Conservation (phyloP, 164 flowering plant species). For the Euptelea pleiosperma region DNA sequence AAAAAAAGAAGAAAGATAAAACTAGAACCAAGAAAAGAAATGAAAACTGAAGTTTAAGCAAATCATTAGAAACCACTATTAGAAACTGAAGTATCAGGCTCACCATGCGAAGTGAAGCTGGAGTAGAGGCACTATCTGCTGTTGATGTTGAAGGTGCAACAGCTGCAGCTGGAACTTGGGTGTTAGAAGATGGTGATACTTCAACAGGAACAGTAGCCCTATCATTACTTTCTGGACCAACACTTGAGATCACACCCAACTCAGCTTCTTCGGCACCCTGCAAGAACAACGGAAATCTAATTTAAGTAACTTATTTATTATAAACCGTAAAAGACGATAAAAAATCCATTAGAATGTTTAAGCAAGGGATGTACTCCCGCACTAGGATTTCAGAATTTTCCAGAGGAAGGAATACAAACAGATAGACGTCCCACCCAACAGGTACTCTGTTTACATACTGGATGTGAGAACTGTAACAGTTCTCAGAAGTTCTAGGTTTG, state of each 20-base stretch:
- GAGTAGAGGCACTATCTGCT: conserved; percentile 54
- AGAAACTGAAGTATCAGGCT: background rate
- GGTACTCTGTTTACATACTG: too few species aligned
- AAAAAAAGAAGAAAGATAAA: background rate
- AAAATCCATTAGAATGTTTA: too few species aligned
- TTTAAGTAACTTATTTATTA: background rate
- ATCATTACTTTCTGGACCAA: conserved; percentile 45
- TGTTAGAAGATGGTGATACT: conserved; percentile 44
- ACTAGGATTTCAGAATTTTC: too few species aligned
- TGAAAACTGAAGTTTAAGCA: background rate
- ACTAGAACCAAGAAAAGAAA: background rate
- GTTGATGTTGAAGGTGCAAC: conserved; percentile 38
- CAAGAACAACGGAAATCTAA: conserved; percentile 8
- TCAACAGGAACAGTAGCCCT: conserved; percentile 36
- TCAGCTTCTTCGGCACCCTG: conserved; percentile 72
- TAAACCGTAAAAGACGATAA: too few species aligned
- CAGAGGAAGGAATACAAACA: too few species aligned
- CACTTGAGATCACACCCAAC: conserved; percentile 35
- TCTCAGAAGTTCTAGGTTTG: too few species aligned
- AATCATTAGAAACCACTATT: background rate
- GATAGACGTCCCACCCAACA: too few species aligned
- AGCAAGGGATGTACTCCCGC: too few species aligned
- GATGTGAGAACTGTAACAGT: too few species aligned
- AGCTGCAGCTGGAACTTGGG: conserved; percentile 33
- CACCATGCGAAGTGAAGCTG: conserved; percentile 86